Evolutionary conservation across 768 basidiomycete species (phyloP).

Genomic region (Rubroboletus satanas): DNA sequence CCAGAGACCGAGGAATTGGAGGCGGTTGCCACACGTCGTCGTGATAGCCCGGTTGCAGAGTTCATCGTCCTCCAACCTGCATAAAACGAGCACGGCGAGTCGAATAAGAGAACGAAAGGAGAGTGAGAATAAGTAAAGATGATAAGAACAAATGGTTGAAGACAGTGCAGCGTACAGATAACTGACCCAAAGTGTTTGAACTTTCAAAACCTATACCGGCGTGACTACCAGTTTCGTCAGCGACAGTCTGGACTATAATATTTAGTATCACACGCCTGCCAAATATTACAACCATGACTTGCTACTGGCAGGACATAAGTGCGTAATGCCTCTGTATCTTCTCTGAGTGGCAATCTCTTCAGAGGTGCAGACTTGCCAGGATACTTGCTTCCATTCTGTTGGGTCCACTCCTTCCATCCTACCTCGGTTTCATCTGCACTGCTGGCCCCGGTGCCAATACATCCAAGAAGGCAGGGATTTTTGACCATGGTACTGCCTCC

Average conservation of each 20-base stretch:
- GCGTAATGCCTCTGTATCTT: neutral
- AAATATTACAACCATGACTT: neutral
- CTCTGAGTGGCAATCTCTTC: neutral
- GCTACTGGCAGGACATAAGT: neutral
- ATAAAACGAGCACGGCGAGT: slow-evolving; percentile 13
- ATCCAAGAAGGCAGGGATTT: neutral
- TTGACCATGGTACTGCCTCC: neutral
- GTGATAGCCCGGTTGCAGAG: slow-evolving; percentile 51
- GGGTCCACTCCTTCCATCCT: neutral
- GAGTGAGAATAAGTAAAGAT: slow-evolving; percentile 1
- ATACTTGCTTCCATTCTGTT: neutral
- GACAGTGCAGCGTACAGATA: slow-evolving; percentile 2
- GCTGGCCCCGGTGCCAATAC: neutral
- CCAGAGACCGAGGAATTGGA: slow-evolving; percentile 36
- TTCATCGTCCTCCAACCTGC: slow-evolving; percentile 39
- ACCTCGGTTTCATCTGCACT: neutral
- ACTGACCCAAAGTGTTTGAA: slow-evolving; percentile 10
- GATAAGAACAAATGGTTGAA: slow-evolving; percentile 1
- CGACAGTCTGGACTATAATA: neutral
- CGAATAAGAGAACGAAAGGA: slow-evolving; percentile 4
- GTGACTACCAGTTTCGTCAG: slow-evolving; percentile 3
- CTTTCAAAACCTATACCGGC: neutral
- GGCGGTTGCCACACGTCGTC: slow-evolving; percentile 50
- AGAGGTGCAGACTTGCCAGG: neutral
- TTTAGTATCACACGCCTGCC: slow-evolving; percentile 14